Conservation (phyloP, 306 rosid species). For the Cicer chorassanicum region DNA sequence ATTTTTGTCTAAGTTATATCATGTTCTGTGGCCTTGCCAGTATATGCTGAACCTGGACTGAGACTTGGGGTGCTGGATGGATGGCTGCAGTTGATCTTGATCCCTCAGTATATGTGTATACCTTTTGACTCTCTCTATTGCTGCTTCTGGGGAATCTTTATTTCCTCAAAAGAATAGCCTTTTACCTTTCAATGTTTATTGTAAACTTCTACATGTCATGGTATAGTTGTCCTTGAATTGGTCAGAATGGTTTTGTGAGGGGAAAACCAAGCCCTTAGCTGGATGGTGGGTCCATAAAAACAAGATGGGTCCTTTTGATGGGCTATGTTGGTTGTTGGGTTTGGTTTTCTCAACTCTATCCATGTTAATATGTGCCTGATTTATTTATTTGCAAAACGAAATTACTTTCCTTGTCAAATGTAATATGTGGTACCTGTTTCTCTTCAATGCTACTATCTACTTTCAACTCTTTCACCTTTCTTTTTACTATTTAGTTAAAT, state of each 20-base stretch:
- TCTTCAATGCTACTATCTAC: conserved; percentile 37
- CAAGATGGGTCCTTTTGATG: conserved; percentile 51
- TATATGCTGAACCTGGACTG: conserved; percentile 52
- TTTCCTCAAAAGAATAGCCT: conserved; percentile 45
- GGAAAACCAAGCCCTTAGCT: conserved; percentile 65
- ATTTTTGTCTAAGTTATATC: conserved; percentile 64
- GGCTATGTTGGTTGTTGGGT: conserved; percentile 54
- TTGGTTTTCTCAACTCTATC: conserved; percentile 46
- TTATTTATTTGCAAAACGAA: conserved; percentile 46
- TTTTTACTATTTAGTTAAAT: not conserved
- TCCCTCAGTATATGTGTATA: conserved; percentile 52
- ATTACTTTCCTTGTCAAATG: conserved; percentile 55
- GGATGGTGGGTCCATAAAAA: conserved; percentile 59
- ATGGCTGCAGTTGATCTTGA: conserved; percentile 62
- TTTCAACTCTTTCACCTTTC: not conserved
- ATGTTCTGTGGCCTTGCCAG: conserved; percentile 50
- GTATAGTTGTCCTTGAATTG: conserved; percentile 65
- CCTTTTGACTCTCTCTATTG: conserved; percentile 39
- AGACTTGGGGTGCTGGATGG: conserved; percentile 44
- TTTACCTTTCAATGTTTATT: conserved; percentile 53
- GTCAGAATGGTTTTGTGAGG: conserved; percentile 62
- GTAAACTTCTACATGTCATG: conserved; percentile 74
- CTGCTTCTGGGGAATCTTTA: conserved; percentile 50
- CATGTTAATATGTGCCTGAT: conserved; percentile 68
- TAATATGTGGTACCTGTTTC: conserved; percentile 56